A percentile compares a stretch with the other conserved stretches of the same genome.
phyloP scores from a whole-genome alignment of 2,329 filamentous ascomycete species.

The Hawksworthiomyces lignivorus region DNA sequence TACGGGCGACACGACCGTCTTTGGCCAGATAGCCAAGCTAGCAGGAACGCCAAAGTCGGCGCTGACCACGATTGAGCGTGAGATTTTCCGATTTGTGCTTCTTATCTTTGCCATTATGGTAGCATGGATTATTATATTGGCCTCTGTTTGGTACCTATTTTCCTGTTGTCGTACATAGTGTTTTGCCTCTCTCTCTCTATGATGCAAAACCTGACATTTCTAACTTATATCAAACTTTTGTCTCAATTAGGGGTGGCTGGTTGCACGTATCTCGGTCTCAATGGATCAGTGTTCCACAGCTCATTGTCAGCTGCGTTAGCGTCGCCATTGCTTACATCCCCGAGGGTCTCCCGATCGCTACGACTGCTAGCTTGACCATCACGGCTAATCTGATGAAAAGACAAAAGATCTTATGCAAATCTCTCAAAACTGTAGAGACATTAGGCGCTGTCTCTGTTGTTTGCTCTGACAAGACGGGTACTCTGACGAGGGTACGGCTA shows the following conservation, averaged over 20 bases:
- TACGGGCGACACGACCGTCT: slow-evolving; percentile 66
- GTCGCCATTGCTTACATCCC: slow-evolving; percentile 71
- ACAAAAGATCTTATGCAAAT: slow-evolving; percentile 73
- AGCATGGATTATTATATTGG: slow-evolving; percentile 54
- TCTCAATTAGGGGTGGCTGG: too few relatives aligned
- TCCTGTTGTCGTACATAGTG: slow-evolving; percentile 21
- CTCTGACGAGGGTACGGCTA: too few relatives aligned
- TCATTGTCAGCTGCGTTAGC: slow-evolving; percentile 67
- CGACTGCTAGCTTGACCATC: slow-evolving; percentile 65
- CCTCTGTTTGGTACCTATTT: slow-evolving; percentile 53
- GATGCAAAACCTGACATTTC: too few relatives aligned
- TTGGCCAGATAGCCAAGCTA: slow-evolving; percentile 66
- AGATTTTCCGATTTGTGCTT: slow-evolving; percentile 64
- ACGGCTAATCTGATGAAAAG: slow-evolving; percentile 68
- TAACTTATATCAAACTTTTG: too few relatives aligned
- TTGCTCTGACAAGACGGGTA: slow-evolving; percentile 72
- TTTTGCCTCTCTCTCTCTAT: slow-evolving; percentile 33
- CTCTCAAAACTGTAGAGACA: slow-evolving; percentile 69
- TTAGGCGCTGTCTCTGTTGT: slow-evolving; percentile 65
- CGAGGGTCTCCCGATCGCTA: slow-evolving; percentile 62
- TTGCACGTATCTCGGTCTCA: slow-evolving; percentile 55
- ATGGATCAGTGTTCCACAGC: slow-evolving; percentile 63
- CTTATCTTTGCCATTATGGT: slow-evolving; percentile 63
- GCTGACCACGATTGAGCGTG: slow-evolving; percentile 63
- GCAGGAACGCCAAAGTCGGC: slow-evolving; percentile 61